Evolutionary conservation across 192 early-diverging fungal genomes (phyloP).

Genomic region (Helicostylum pulchrum): DNA sequence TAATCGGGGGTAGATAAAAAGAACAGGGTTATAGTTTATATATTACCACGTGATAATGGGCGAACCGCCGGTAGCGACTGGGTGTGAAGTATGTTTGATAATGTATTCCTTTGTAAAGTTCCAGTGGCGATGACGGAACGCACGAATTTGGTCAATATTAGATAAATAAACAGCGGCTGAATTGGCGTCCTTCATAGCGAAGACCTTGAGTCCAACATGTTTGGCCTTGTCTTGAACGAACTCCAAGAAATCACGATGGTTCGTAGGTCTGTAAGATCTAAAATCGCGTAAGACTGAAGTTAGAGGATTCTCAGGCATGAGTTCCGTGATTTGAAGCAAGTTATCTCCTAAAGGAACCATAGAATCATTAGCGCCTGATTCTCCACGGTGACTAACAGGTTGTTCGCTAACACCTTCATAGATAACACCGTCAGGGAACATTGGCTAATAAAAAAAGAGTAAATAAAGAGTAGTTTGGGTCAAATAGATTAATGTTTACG

Average conservation of each 20-base stretch:
- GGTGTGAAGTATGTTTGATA: constrained; percentile 69
- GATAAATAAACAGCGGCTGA: constrained; percentile 71
- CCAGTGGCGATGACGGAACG: constrained; percentile 87
- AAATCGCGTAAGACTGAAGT: constrained; percentile 77
- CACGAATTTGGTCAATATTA: constrained; percentile 79
- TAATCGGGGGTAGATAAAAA: constrained; percentile 4
- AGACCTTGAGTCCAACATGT: constrained; percentile 48
- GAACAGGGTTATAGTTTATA: not conserved
- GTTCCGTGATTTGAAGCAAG: constrained; percentile 73
- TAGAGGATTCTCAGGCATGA: constrained; percentile 79
- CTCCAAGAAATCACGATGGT: constrained; percentile 74
- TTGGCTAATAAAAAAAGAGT: constrained; percentile 45
- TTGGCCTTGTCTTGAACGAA: constrained; percentile 60
- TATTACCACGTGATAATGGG: constrained; percentile 59
- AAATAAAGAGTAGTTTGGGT: not conserved
- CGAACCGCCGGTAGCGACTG: constrained; percentile 71
- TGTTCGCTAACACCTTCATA: constrained; percentile 67
- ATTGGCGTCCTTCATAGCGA: constrained; percentile 59
- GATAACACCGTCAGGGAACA: constrained; percentile 89
- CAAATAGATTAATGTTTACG: not conserved
- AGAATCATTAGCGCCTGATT: constrained; percentile 82
- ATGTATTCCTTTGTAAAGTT: constrained; percentile 86
- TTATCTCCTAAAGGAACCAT: constrained; percentile 88
- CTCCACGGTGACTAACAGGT: constrained; percentile 72
- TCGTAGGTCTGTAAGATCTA: constrained; percentile 71